Base-by-base conservation (phyloP, 2,329 filamentous ascomycete species). In the Fusarium concolor region DNA sequence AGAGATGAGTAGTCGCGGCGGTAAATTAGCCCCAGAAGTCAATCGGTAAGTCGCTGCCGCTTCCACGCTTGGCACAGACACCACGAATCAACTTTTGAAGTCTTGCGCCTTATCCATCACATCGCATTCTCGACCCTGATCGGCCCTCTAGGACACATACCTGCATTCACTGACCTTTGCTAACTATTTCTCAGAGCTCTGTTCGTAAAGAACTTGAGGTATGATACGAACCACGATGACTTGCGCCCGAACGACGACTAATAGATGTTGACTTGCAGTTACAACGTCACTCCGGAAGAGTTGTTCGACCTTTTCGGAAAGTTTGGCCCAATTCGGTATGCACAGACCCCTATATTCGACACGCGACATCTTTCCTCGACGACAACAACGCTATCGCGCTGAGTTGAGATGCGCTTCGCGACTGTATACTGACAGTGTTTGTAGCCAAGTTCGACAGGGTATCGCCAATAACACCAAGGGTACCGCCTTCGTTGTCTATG, bases 131-230 rank as follows among this genome's bases (percentile, higher is more conserved):
- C 43, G 37, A 56, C 26, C 54, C 35, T 15, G 29, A 56, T 45
- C 42, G 38, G 11, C 20, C 24, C 20, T 56, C 28, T 18, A 18
- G 11, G 44, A 31, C 50, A 56, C 26, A 53, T 41, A 20, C 28
- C 43, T 59, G 18, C 39, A 52, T 43, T 47, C 8, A 41, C 44
- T 60, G 42, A 26, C 38, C 50, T 55, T 67, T 64, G 67, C 80
- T 82, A 72, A 82, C 79, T 24, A 6, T 56, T 46, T 7, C 54
- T 68, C 74, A 97, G 95, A 90, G 95, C 96, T 91, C 92, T 99
- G 86, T 98, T 98, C 89, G 95, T 98, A 78, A 98, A 98, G 93
- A 98, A 99, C 89, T 89, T 98, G 86, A 97, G 92, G 93, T 96
- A 82, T 74, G 85, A 83, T 24, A 45, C 26, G 59, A 61, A 54